Evolutionary conservation across 2,329 filamentous ascomycete species (phyloP), one percentile per base, ranked within the genome.

Genomic region (Xylaria sp.): DNA sequence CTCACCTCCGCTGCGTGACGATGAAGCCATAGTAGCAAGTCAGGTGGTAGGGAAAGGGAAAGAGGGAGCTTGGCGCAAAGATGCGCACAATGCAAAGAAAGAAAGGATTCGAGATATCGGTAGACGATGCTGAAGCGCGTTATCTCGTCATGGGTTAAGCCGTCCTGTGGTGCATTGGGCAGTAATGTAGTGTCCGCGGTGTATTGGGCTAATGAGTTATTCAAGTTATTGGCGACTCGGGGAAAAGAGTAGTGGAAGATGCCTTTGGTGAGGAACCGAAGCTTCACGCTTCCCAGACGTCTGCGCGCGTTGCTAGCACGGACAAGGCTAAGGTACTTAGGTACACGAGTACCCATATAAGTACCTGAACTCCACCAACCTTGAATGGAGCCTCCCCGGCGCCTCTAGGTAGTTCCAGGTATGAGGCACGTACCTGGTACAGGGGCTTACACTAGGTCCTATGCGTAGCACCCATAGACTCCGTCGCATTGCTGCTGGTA

Each of bases 1-100:
- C 77, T 86, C 84, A 75, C 83, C 82, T 66, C 51, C 56, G 11
- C 74, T 75, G 69, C 78, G 79, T 65, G 80, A 78, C 61, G 78
- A 79, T 58, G 78, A 79, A 57, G 79, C 77, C 78, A 81, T 81
- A 17, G 59, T 67, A 66, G 49, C n/a, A 49, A 54, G 11, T 42
- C 38, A 43, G 43, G 60, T 25, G 56, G 28, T 53, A 31, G 28
- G 43, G 17, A 49, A 42, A 43, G 52, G 35, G 52, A 50, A 31
- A 37, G 40, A 57, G 23, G 49, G 57, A 40, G 33, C 19, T n/a
- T 1, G 28, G 37, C 51, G 57, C 64, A 45, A 51, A 21, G 42
- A 55, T 56, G 60, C 57, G 60, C 53, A 11, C 37, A 45, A 46
- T n/a, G 43, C 28, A 38, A 17, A 51, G 14, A 4, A 28, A n/a